Evolutionary conservation across 495 filamentous ascomycete species (phyloP).

Genomic region (Aspergillus heteromorphus): DNA sequence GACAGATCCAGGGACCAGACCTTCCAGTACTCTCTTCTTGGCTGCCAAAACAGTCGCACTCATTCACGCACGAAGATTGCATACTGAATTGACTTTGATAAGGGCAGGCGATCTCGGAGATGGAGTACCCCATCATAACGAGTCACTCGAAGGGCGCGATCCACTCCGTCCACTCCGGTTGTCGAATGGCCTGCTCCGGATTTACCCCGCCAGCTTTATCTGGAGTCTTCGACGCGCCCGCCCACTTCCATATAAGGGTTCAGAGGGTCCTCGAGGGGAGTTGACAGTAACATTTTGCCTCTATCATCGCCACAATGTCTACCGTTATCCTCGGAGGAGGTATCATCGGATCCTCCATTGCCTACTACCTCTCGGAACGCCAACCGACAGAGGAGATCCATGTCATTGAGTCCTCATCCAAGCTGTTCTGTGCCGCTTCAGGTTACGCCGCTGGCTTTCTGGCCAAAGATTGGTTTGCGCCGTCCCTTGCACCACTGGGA

Average conservation of each 20-base stretch:
- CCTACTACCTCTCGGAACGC: constrained; percentile 58
- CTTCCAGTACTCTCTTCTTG: no score
- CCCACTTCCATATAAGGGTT: neutral
- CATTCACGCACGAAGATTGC: no score
- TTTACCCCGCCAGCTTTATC: neutral
- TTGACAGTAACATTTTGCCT: neutral
- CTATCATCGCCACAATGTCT: constrained; percentile 24
- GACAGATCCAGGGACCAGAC: no score
- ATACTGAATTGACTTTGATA: neutral
- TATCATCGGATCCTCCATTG: constrained; percentile 74
- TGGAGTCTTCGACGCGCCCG: neutral
- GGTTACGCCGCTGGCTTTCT: constrained; percentile 72
- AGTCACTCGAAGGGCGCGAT: neutral
- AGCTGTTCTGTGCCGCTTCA: constrained; percentile 67
- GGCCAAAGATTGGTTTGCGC: constrained; percentile 65
- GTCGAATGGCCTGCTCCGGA: neutral
- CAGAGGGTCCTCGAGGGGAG: neutral
- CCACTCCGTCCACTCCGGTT: neutral
- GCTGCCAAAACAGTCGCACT: no score
- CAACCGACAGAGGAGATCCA: constrained; percentile 54
- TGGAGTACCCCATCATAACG: neutral
- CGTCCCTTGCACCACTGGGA: constrained; percentile 51
- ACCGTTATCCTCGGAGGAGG: constrained; percentile 74
- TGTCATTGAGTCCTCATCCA: constrained; percentile 59
- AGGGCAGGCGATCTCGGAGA: no score